Conservation (phyloP, 352 stramenopile genomes). For the Phytophthora pini region DNA sequence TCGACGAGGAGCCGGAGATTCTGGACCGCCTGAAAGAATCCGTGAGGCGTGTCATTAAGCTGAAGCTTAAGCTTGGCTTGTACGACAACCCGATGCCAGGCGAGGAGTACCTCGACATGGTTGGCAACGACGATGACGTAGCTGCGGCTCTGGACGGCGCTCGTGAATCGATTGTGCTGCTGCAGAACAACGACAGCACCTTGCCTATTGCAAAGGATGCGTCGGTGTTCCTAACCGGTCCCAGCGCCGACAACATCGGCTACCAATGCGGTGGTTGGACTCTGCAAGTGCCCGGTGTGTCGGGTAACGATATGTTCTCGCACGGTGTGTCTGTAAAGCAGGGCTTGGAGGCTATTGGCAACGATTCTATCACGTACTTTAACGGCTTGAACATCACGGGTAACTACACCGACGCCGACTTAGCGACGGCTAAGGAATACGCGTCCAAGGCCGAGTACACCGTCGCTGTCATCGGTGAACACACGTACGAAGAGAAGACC, state of each 20-base stretch:
- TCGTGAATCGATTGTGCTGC: conserved; percentile 56
- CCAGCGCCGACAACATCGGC: conserved; percentile 53
- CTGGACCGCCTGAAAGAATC: conserved; percentile 54
- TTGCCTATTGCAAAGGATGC: conserved; percentile 15
- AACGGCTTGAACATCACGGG: conserved; percentile 59
- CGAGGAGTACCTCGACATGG: conserved; percentile 38
- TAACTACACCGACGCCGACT: conserved; percentile 39
- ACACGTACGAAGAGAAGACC: conserved; percentile 60
- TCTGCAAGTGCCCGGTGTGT: conserved; percentile 70
- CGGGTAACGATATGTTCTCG: conserved; percentile 48
- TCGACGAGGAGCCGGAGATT: conserved; percentile 37
- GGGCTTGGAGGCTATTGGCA: conserved; percentile 39
- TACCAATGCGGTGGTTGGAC: conserved; percentile 74
- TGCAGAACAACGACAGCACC: conserved; percentile 28
- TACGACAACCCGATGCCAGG: conserved; percentile 68
- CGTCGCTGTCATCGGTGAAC: conserved; percentile 40
- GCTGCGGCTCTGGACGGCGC: conserved; percentile 54
- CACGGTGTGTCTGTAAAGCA: conserved; percentile 60
- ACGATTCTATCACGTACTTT: conserved; percentile 45
- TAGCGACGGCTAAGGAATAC: conserved; percentile 27
- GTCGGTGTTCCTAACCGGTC: conserved; percentile 36
- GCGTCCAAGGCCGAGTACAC: conserved; percentile 36
- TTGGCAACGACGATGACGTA: conserved; percentile 54
- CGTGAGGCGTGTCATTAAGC: conserved; percentile 58
- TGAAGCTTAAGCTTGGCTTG: conserved; percentile 68